Conservation (phyloP, 768 basidiomycete genomes). For the Psilocybe tampanensis region DNA sequence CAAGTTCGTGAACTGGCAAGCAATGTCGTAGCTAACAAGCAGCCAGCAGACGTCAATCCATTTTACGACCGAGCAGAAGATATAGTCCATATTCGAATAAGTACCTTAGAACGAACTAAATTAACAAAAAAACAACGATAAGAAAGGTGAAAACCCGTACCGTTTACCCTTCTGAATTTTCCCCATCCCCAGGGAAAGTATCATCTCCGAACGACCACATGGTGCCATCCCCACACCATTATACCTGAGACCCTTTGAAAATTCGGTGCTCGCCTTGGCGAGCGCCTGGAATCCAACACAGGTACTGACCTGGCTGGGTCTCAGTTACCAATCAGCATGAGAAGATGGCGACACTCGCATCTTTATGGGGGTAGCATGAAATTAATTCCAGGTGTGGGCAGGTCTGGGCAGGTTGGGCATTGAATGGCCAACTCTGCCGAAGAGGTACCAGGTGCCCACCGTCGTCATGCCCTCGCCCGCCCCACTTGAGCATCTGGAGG, state of each 20-base stretch:
- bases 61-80: neutral
- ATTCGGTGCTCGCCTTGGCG: constrained; percentile 20
- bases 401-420: constrained; percentile 29
- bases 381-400: constrained; percentile 20
- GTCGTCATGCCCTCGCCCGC: constrained; percentile 20
- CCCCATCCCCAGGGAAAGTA: constrained; percentile 24
- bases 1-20: constrained; percentile 29
- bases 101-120: constrained; percentile 7
- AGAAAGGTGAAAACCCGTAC: constrained; percentile 12
- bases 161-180: constrained; percentile 34
- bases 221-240: constrained; percentile 24
- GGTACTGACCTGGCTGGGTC: constrained; percentile 20
- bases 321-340: too few species aligned
- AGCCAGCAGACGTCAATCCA: neutral
- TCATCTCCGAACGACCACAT: constrained; percentile 26
- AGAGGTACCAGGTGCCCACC: constrained; percentile 4
- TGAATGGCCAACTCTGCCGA: constrained; percentile 20
- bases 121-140: neutral
- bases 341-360: too few species aligned
- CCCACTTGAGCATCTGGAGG: constrained; percentile 24
- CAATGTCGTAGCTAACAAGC: constrained; percentile 30
- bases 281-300: constrained; percentile 27
- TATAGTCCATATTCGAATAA: constrained; percentile 16
- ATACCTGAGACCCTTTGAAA: constrained; percentile 16
- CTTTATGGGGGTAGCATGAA: neutral